These are phyloP conservation scores for Ceratobasidium sp. DNA, from an alignment of 1,284 basidiomycete species.

Conservation along the genomic window DNA sequence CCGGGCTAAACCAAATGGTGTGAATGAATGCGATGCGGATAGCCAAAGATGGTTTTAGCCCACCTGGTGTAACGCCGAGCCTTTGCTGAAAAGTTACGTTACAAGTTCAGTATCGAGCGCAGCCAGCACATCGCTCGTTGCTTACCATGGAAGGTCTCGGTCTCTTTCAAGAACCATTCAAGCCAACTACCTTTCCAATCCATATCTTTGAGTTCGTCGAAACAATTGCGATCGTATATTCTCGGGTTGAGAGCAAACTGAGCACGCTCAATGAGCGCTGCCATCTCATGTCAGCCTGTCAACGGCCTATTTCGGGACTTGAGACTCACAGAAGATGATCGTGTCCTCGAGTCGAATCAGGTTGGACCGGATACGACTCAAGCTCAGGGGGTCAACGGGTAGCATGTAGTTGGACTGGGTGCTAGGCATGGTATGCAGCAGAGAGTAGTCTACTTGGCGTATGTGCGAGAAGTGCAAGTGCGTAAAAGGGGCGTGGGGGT, in stretches of 20 bases:
- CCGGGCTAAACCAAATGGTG: constrained; percentile 66
- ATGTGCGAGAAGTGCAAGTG: constrained; percentile 23
- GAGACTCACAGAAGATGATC: constrained; percentile 79
- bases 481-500: constrained; percentile 14
- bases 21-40: constrained; percentile 9
- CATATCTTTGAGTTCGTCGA: constrained; percentile 72
- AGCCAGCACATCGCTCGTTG: constrained; percentile 41
- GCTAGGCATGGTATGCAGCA: constrained; percentile 12
- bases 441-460: constrained; percentile 13
- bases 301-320: neutral
- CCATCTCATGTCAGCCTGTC: constrained; percentile 4
- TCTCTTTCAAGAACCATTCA: constrained; percentile 97
- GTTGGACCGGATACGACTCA: constrained; percentile 85
- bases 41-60: constrained; percentile 41
- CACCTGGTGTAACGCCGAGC: constrained; percentile 90
- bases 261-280: constrained; percentile 88
- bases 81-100: constrained; percentile 66
- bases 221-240: constrained; percentile 82
- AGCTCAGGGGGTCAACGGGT: constrained; percentile 75
- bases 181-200: constrained; percentile 88
- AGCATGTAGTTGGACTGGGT: constrained; percentile 68
- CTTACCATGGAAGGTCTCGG: constrained; percentile 90
- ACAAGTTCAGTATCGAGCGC: constrained; percentile 10
- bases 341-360: constrained; percentile 94
- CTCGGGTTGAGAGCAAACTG: constrained; percentile 94